Base-by-base conservation (phyloP, 805 yeast species). In the Yamadazyma scolyti region DNA sequence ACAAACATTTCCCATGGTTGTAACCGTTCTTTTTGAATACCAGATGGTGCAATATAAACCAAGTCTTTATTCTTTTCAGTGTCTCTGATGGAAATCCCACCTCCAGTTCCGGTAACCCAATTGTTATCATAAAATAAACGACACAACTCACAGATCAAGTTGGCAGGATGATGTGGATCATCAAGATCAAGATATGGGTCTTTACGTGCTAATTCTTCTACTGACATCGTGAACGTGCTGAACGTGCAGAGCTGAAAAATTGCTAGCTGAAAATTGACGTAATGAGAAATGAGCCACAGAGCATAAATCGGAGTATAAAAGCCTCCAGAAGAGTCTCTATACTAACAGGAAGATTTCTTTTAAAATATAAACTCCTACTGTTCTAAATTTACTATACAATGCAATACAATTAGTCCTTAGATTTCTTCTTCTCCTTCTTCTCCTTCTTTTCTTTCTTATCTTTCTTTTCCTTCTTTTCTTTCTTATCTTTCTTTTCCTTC, bases 71-170 rank as follows among this genome's bases (percentile, higher is more conserved):
- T 59, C 9, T 24, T 30, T 2, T 72, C 68, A 9, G 46, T 50
- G 28, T 74, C 68, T 33, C 80, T 60, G 29, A 89, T 81, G 19
- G 95, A 82, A 46, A 90, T 81, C 3, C 97, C 97, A 19, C 97
- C 97, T 3, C 96, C 97, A 1, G 97, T 90, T 3, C 97, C 97
- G 0, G 96, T 80, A 45, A 86, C 90, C 96, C 96, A 88, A 30
- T 84, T 82, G 49, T 82, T 82, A 44, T 74, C 68, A 54, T 82
- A 90, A 52, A 90, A 86, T 11, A 73, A 61, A 30, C 75, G 66
- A 53, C 96, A 88, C 18, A 89, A 68, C 37, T 82, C 83, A 54
- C 95, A 87, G 39, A 89, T 85, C 46, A 83, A 63, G 47, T 82
- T 79, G 2, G 95, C 95, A 0, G 97, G 95, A 53, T 83, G 90